Evolutionary conservation across 306 rosid genomes (phyloP).

Genomic region (Malus orientalis): DNA sequence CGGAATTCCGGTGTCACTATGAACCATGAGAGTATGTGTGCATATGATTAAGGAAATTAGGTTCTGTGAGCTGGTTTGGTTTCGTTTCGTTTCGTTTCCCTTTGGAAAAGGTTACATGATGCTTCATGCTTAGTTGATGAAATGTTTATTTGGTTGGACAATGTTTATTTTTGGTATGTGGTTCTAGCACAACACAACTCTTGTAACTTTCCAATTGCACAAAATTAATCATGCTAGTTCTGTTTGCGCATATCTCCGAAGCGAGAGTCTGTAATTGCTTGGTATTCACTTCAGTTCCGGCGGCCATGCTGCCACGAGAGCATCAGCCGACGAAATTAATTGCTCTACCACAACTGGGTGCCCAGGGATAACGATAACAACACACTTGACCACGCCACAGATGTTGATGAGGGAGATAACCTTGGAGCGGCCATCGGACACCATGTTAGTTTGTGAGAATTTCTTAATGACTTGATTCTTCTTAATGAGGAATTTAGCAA

Average conservation of each 20-base stretch:
- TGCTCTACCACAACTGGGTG: conserved; percentile 8
- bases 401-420: not conserved
- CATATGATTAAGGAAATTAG: not conserved
- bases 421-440: too few relatives aligned
- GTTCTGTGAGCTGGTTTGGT: too few relatives aligned
- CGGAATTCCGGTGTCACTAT: not conserved
- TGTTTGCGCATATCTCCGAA: not conserved
- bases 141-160: too few relatives aligned
- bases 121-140: not conserved
- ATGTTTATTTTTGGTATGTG: not conserved
- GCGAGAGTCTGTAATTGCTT: conserved; percentile 9
- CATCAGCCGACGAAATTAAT: not conserved
- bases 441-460: too few relatives aligned
- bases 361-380: conserved; percentile 5
- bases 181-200: not conserved
- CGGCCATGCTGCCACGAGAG: conserved; percentile 14
- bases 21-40: not conserved
- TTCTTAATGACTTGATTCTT: too few relatives aligned
- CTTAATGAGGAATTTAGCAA: too few relatives aligned
- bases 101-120: too few relatives aligned
- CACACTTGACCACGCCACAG: not conserved
- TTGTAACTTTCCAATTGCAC: not conserved
- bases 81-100: not conserved
- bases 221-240: too few relatives aligned
- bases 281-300: conserved; percentile 14